A percentile compares a stretch with the other conserved stretches of the same genome.
These are phyloP conservation scores for Venturia carpophila DNA, from an alignment of 2,329 filamentous ascomycete genomes.

Conservation along the genomic window DNA sequence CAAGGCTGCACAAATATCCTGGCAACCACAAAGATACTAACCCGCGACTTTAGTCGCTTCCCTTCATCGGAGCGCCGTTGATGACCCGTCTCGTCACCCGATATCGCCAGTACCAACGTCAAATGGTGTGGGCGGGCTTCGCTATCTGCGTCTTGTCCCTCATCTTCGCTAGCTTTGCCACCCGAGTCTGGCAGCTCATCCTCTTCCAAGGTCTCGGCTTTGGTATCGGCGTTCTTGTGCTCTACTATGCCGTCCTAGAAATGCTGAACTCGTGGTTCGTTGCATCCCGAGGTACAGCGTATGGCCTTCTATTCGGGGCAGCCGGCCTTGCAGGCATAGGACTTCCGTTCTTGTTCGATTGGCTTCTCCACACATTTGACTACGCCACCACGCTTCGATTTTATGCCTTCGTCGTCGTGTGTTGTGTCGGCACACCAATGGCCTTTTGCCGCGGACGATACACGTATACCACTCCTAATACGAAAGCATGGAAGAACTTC, in stretches of 20 bases:
- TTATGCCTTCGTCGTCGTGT: conserved; percentile 10
- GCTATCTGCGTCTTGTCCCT: conserved; percentile 25
- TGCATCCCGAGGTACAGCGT: conserved; percentile 33
- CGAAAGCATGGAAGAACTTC: neutral
- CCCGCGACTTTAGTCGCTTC: neutral
- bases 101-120: conserved; percentile 14
- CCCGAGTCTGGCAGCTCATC: conserved; percentile 29
- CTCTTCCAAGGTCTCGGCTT: conserved; percentile 36
- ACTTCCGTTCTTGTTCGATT: conserved; percentile 15
- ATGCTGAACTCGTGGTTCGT: conserved; percentile 38
- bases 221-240: conserved; percentile 34
- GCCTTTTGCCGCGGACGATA: conserved; percentile 9
- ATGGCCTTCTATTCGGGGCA: conserved; percentile 29
- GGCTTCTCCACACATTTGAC: conserved; percentile 12
- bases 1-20: conserved; percentile 5
- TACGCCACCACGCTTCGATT: conserved; percentile 15
- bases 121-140: conserved; percentile 17
- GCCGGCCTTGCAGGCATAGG: conserved; percentile 26
- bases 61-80: conserved; percentile 16
- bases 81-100: neutral
- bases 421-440: conserved; percentile 10
- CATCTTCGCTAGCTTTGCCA: conserved; percentile 30
- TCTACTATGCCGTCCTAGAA: conserved; percentile 32
- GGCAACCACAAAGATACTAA: neutral
- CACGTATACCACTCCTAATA: neutral